These are phyloP conservation scores for Daldinia sp. DNA, from an alignment of 2,329 filamentous ascomycete genomes.

Conservation along the genomic window DNA sequence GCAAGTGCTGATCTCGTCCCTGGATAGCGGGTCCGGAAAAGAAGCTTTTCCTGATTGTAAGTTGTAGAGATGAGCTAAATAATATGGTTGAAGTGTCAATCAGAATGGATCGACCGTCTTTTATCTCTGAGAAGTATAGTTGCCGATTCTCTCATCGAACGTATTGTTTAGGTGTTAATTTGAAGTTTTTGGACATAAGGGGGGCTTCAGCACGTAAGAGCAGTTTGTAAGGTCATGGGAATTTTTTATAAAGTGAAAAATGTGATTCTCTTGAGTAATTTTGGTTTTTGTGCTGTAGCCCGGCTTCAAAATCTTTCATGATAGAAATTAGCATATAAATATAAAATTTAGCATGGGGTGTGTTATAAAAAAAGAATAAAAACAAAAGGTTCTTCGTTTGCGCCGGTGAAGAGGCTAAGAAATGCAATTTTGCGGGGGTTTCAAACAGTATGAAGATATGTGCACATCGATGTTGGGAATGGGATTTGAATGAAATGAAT, in stretches of 20 bases:
- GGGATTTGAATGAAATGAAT: too few relatives aligned
- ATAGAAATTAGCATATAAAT: slow-evolving; percentile 1
- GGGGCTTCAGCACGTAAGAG: slow-evolving; percentile 7
- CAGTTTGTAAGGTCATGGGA: slow-evolving; percentile 9
- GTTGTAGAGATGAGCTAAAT: not conserved
- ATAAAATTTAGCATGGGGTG: too few relatives aligned
- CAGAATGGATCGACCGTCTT: slow-evolving; percentile 26
- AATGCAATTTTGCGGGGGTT: not conserved
- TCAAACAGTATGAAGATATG: not conserved
- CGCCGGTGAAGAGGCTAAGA: not conserved
- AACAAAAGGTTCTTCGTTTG: not conserved
- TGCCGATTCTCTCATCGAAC: slow-evolving; percentile 21
- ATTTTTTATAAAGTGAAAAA: not conserved
- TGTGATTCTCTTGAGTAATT: slow-evolving; percentile 6
- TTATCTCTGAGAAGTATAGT: slow-evolving; percentile 36
- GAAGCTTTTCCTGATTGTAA: not conserved
- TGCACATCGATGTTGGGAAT: not conserved
- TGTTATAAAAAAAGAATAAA: too few relatives aligned
- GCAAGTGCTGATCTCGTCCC: not conserved
- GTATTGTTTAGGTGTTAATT: not conserved
- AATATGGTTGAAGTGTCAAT: slow-evolving; percentile 1
- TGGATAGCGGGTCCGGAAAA: not conserved
- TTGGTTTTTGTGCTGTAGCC: slow-evolving; percentile 1
- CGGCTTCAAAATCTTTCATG: not conserved
- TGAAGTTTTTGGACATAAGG: not conserved